Conservation (phyloP, 306 rosid genomes). For the Biancaea sappan region DNA sequence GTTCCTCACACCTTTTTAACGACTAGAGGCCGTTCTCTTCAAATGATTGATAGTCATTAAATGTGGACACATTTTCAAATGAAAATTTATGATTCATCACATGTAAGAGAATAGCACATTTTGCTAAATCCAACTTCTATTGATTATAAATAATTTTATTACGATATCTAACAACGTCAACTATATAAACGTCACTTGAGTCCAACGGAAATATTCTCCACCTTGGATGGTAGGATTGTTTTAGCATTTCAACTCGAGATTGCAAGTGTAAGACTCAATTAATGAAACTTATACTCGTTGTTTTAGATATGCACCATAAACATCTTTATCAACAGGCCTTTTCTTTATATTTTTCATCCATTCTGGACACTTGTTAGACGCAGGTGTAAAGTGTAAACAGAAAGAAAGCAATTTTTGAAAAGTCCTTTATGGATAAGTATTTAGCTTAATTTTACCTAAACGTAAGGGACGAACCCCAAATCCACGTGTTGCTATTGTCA, state of each 20-base stretch:
- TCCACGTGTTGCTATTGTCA: neutral
- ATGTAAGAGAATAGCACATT: too few species aligned
- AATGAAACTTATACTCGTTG: too few species aligned
- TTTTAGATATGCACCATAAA: neutral
- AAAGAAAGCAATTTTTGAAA: neutral
- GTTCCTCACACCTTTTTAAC: too few species aligned
- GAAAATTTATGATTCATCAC: too few species aligned
- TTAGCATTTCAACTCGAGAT: neutral
- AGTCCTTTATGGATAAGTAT: neutral
- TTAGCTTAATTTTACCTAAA: slow-evolving; percentile 18
- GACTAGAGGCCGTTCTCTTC: too few species aligned
- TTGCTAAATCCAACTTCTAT: too few species aligned
- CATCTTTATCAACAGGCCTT: slow-evolving; percentile 3
- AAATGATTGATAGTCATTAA: too few species aligned
- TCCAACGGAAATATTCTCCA: neutral
- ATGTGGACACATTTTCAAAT: too few species aligned
- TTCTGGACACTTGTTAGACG: slow-evolving; percentile 9
- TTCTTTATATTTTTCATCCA: neutral
- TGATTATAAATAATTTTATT: too few species aligned
- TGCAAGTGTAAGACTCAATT: neutral
- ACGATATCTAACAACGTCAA: too few species aligned
- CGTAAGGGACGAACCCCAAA: neutral
- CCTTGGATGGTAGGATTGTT: neutral
- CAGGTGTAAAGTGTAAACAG: neutral
- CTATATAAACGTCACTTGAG: too few species aligned